These are phyloP conservation scores for Hansenula lynferdii DNA, from an alignment of 1,139 yeast species.

Conservation along the genomic window DNA sequence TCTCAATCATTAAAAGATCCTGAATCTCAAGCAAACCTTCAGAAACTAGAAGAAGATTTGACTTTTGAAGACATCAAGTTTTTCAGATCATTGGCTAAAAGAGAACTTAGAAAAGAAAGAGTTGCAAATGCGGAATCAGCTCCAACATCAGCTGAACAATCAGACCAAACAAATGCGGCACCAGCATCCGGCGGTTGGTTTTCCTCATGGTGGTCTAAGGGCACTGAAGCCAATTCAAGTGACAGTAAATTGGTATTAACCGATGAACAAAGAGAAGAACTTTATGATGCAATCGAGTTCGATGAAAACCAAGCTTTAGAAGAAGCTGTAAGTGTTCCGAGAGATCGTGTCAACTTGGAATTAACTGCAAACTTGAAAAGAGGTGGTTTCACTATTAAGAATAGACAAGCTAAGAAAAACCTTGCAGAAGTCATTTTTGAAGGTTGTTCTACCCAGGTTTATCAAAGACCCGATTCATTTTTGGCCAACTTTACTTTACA, in stretches of 20 bases:
- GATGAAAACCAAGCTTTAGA: conserved; percentile 58
- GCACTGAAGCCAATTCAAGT: conserved; percentile 11
- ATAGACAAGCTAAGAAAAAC: conserved; percentile 33
- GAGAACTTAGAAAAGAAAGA: conserved; percentile 56
- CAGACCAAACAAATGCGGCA: conserved; percentile 3
- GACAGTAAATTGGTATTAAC: conserved; percentile 36
- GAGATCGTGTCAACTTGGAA: conserved; percentile 65
- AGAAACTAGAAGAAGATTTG: conserved; percentile 53
- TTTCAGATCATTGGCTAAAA: conserved; percentile 76
- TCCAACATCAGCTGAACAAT: conserved; percentile 12
- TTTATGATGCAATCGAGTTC: conserved; percentile 91
- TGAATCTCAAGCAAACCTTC: conserved; percentile 37
- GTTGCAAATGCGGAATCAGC: conserved; percentile 18
- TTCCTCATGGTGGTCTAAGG: conserved; percentile 53
- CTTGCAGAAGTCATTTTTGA: conserved; percentile 80
- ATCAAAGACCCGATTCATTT: conserved; percentile 78
- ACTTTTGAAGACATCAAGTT: conserved; percentile 78
- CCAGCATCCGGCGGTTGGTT: conserved; percentile 45
- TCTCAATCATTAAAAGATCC: conserved; percentile 22
- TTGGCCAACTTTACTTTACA: conserved; percentile 67
- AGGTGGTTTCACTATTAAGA: conserved; percentile 69
- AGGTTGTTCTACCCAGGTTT: conserved; percentile 70
- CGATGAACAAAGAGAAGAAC: conserved; percentile 73
- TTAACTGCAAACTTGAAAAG: conserved; percentile 62
- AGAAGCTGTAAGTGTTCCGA: conserved; percentile 62